Conservation (phyloP, 192 early-diverging fungal species). For the Entophlyctis luteolus region DNA sequence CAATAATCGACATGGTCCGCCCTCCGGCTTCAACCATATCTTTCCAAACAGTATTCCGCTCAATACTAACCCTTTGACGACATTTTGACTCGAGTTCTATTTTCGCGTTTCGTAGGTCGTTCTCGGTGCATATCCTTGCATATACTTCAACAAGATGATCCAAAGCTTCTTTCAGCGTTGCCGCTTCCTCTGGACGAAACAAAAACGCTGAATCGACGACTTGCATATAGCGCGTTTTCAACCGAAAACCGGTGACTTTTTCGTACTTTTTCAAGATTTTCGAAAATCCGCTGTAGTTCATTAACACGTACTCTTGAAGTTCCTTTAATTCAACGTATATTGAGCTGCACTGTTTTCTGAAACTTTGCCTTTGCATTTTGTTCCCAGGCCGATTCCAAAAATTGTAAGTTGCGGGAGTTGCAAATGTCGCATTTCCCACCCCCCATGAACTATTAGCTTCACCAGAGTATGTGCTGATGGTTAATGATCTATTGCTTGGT, state of each 20-base stretch:
- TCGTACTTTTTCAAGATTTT: slow-evolving; percentile 98
- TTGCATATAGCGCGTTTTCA: slow-evolving; percentile 69
- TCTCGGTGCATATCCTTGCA: slow-evolving; percentile 59
- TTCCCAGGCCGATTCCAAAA: slow-evolving; percentile 36
- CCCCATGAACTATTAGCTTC: neutral
- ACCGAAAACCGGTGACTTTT: slow-evolving; percentile 77
- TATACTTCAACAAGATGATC: slow-evolving; percentile 59
- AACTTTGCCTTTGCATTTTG: slow-evolving; percentile 33
- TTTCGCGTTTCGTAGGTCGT: slow-evolving; percentile 61
- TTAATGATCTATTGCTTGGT: neutral
- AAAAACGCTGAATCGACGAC: slow-evolving; percentile 64
- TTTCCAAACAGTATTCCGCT: slow-evolving; percentile 95
- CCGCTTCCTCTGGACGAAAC: slow-evolving; percentile 63
- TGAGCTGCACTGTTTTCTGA: slow-evolving; percentile 57
- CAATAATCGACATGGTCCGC: slow-evolving; percentile 21
- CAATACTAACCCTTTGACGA: slow-evolving; percentile 89
- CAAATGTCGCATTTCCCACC: neutral
- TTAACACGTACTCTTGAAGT: slow-evolving; percentile 79
- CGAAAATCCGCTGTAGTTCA: slow-evolving; percentile 88
- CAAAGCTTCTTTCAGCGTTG: slow-evolving; percentile 61
- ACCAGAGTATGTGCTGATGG: neutral
- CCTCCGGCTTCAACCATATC: slow-evolving; percentile 72
- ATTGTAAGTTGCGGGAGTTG: slow-evolving; percentile 6
- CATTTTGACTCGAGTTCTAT: slow-evolving; percentile 74
- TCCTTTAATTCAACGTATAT: slow-evolving; percentile 82